These are phyloP conservation scores for Fusarium poae DNA, from an alignment of 2,329 filamentous ascomycete species.

Conservation along the genomic window DNA sequence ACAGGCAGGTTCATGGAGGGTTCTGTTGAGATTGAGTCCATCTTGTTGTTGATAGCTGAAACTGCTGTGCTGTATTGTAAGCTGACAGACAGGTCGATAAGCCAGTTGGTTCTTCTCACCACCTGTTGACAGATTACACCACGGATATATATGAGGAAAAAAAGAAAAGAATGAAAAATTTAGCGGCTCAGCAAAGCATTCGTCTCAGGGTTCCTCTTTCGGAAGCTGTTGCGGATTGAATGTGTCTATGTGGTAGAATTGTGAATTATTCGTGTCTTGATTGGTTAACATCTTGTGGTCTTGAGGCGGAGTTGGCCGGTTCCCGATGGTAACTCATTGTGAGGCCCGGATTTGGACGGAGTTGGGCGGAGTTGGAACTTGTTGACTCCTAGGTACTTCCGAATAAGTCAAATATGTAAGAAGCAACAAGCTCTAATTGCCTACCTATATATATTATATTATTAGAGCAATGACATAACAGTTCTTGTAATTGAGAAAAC, in stretches of 20 bases:
- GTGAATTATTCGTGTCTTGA: constrained; percentile 27
- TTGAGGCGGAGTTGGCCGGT: constrained; percentile 40
- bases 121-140: neutral
- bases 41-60: constrained; percentile 17
- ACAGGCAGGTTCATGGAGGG: constrained; percentile 69
- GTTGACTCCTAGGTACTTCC: too few species aligned
- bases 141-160: constrained; percentile 1
- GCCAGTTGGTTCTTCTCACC: neutral
- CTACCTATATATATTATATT: too few species aligned
- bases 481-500: neutral
- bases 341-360: constrained; percentile 32
- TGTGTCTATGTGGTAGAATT: constrained; percentile 33
- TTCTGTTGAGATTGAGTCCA: constrained; percentile 46
- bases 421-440: neutral
- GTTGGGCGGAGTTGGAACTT: constrained; percentile 16
- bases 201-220: constrained; percentile 27
- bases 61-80: neutral
- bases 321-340: constrained; percentile 31
- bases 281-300: constrained; percentile 22
- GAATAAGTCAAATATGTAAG: neutral
- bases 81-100: neutral
- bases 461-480: neutral
- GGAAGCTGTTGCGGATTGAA: constrained; percentile 40
- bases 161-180: neutral
- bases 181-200: constrained; percentile 20